Percentiles rank a stretch among this genome's conserved stretches.
These are phyloP conservation scores for Saccharomycopsis hybrid DNA, from an alignment of 1,139 yeast species.

Conservation along the genomic window DNA sequence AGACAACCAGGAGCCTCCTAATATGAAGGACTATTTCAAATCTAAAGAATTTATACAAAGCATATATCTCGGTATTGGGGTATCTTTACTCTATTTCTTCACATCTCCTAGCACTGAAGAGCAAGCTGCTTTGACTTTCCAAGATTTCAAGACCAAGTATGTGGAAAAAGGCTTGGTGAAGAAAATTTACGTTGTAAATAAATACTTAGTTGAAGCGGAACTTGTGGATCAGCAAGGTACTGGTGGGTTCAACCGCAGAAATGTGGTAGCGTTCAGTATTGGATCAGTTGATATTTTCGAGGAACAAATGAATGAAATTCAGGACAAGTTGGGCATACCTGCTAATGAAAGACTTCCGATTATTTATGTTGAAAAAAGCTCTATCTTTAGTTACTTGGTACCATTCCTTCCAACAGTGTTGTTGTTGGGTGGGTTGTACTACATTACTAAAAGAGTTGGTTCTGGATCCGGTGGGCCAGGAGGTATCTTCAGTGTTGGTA, in stretches of 20 bases:
- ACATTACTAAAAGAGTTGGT: slow-evolving; percentile 54
- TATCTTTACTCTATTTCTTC: slow-evolving; percentile 31
- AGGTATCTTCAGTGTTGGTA: slow-evolving; percentile 57
- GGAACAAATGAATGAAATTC: slow-evolving; percentile 69
- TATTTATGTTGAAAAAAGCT: slow-evolving; percentile 66
- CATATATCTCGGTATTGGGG: slow-evolving; percentile 32
- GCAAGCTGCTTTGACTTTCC: slow-evolving; percentile 66
- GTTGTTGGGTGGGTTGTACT: slow-evolving; percentile 80
- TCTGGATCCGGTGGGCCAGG: slow-evolving; percentile 46
- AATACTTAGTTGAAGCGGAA: slow-evolving; percentile 72
- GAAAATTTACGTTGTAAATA: slow-evolving; percentile 69
- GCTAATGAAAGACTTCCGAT: slow-evolving; percentile 72
- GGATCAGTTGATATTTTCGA: slow-evolving; percentile 94
- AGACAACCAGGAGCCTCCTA: slow-evolving; percentile 26
- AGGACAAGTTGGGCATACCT: slow-evolving; percentile 59
- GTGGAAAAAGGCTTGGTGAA: slow-evolving; percentile 81
- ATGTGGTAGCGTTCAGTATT: slow-evolving; percentile 57
- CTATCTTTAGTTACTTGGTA: slow-evolving; percentile 52
- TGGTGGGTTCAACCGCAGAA: slow-evolving; percentile 22
- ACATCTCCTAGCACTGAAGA: slow-evolving; percentile 28
- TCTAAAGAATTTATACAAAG: slow-evolving; percentile 36
- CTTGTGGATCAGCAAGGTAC: slow-evolving; percentile 37
- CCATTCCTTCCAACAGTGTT: slow-evolving; percentile 82
- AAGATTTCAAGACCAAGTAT: slow-evolving; percentile 79
- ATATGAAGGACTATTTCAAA: slow-evolving; percentile 31